Percentiles rank a stretch among this genome's conserved stretches.
phyloP scores from a whole-genome alignment of 345 rosid genomes.

The Bruguiera sexangula region DNA sequence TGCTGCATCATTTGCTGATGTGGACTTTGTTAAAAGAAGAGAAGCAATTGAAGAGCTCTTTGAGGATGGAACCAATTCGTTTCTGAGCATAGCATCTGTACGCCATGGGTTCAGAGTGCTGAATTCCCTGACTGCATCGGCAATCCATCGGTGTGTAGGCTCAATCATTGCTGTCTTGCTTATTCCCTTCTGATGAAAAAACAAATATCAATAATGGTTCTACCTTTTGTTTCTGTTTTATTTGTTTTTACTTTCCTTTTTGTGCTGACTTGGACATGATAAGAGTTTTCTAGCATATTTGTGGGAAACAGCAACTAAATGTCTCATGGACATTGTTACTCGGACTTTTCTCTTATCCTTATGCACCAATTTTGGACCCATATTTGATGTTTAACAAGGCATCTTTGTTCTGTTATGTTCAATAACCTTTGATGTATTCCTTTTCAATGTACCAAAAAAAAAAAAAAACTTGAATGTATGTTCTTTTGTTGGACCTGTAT shows the following conservation, averaged over 20 bases:
- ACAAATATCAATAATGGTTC: background rate
- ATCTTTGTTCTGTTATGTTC: too few relatives aligned
- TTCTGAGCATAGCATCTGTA: conserved; percentile 81
- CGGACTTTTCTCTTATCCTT: too few relatives aligned
- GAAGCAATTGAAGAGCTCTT: conserved; percentile 75
- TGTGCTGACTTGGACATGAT: too few relatives aligned
- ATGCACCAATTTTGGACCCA: too few relatives aligned
- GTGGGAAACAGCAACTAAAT: too few relatives aligned
- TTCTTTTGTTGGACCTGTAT: too few relatives aligned
- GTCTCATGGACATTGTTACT: too few relatives aligned
- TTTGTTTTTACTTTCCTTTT: background rate
- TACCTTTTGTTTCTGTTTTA: background rate
- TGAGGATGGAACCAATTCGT: conserved; percentile 89
- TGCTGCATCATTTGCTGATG: conserved; percentile 85
- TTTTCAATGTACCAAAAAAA: too few relatives aligned
- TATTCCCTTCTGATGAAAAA: background rate
- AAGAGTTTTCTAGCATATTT: too few relatives aligned
- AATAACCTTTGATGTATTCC: too few relatives aligned
- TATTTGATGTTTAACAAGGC: too few relatives aligned
- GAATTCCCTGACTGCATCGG: conserved; percentile 61
- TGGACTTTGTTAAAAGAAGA: conserved; percentile 92
- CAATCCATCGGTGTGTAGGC: conserved; percentile 55
- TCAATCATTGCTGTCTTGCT: background rate
- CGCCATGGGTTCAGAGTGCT: conserved; percentile 74
- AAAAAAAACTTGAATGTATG: too few relatives aligned